Evolutionary conservation across 177 flowering plant species (phyloP), one percentile per base, ranked within the genome.

Genomic region (Vitis hybrid): DNA sequence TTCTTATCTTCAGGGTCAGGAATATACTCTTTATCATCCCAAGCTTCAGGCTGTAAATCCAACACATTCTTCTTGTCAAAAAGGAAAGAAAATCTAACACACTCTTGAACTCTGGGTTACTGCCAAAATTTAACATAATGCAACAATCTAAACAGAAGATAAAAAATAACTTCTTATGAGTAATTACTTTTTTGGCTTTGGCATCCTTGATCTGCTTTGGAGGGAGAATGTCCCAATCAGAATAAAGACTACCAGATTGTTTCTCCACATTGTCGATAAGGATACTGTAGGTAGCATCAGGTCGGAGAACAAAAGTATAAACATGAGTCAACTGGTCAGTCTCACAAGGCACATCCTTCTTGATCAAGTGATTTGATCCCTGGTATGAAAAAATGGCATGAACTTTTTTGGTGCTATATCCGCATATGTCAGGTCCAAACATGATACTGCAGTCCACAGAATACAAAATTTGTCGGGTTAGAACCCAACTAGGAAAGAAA

Each of bases 351-450:
- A 94, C 91, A 6, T 94, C 97, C 85, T 94, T 94, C 86, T 94
- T 94, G 77, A 91, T 86, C 87, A 92, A 82, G 78, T 94, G 86
- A 74, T 94, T 94, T 31, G 81, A 77, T 5, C 70, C 93, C 71
- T 85, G 74, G 72, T 78, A 79, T 60, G 85, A 70, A 29, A 94
- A 89, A 79, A 94, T 94, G 5, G 98, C 97, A 78, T 94, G 98
- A 53, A 94, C 98, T 75, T 94, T 94, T 82, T 86, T 93, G 62
- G 99, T 94, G 79, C 79, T 83, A 78, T 90, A 86, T 15, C 98
- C 99, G 81, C 99, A 94, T 67, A 94, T 94, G 74, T 94, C 99
- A 51, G 99, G 99, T 12, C 98, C 99, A 89, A 94, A 94, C 99
- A 94, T 94, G 72, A 94, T 94, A 74, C 99, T 93, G 90, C 82